Base-by-base conservation (phyloP, 1,139 yeast species). In the Schizosaccharomyces versatilis region DNA sequence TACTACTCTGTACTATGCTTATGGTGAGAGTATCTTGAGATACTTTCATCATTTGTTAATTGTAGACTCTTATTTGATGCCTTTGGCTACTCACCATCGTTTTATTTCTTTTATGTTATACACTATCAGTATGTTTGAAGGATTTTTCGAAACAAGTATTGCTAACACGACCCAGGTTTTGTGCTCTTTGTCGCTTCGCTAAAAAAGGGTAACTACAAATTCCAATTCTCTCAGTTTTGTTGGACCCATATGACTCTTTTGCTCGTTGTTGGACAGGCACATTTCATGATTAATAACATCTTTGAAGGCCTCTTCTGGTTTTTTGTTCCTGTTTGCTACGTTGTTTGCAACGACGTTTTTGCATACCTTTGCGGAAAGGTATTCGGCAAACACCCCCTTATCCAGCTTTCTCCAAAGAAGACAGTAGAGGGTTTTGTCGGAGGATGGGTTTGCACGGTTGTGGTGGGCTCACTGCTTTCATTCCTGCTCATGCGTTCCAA, bases 361-460 rank as follows among this genome's bases (percentile, higher is more conserved):
- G 98, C 99, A 41, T 90, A 90, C 66, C 73, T 90, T 57, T 90
- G 97, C 70, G 99, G 99, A 54, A 90, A 90, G 61, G 84, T 97
- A 1, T 86, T 90, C 70, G 99, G 99, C 54, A 78, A 75, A 60
- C 88, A 97, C 53, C 95, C 84, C 65, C 77, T 90, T 64, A 85
- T 93, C 63, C 88, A 84, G 57, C 84, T 90, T 60, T 84, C 95
- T 14, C 98, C 99, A 54, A 90, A 90, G 68, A 90, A 90, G 70
- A 90, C 99, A 1, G 88, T 88, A 36, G 99, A 90, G 69, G 99
- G 99, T 2, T 90, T 90, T 65, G 70, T 88, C 52, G 99, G 99
- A 55, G 99, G 97, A 24, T 90, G 98, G 98, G 69, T 85, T 54
- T 88, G 94, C 66, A 90, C 99, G 10, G 80, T 84, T 7, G 59